A percentile compares a stretch with the other conserved stretches of the same genome.
phyloP scores from a whole-genome alignment of 2,329 filamentous ascomycete species.

The Metarhizium guizhouense region DNA sequence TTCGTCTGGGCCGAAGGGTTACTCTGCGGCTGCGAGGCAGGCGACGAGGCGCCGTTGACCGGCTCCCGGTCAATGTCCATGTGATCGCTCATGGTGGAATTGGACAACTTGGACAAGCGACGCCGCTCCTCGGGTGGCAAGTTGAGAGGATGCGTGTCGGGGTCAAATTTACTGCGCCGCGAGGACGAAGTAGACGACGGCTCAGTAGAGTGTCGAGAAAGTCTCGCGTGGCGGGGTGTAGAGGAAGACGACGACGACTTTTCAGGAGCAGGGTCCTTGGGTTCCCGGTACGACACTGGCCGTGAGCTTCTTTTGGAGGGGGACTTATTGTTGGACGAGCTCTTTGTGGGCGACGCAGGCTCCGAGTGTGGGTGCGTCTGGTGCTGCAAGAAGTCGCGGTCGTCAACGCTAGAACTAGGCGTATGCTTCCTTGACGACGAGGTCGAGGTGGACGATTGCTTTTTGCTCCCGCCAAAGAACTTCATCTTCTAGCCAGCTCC shows the following conservation, averaged over 20 bases:
- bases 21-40: constrained; percentile 31
- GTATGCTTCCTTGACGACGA: constrained; percentile 29
- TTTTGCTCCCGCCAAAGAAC: constrained; percentile 39
- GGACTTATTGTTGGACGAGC: constrained; percentile 21
- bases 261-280: constrained; percentile 2
- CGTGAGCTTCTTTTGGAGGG: constrained; percentile 20
- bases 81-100: constrained; percentile 47
- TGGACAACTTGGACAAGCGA: constrained; percentile 60
- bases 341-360: constrained; percentile 28
- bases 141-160: constrained; percentile 79
- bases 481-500: constrained; percentile 33
- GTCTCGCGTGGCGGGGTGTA: constrained; percentile 31
- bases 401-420: constrained; percentile 24
- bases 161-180: constrained; percentile 49
- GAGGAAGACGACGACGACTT: constrained; percentile 13
- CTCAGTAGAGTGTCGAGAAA: constrained; percentile 41
- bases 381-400: constrained; percentile 28
- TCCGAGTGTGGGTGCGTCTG: constrained; percentile 23
- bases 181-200: constrained; percentile 33
- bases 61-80: constrained; percentile 72
- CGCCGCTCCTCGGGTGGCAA: constrained; percentile 82
- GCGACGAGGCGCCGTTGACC: constrained; percentile 42
- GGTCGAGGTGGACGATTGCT: constrained; percentile 18
- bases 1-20: constrained; percentile 31
- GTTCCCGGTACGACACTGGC: constrained; percentile 21